phyloP scores from a whole-genome alignment of 23 red algal genomes.

The Cyanidioschyzon merolae region DNA sequence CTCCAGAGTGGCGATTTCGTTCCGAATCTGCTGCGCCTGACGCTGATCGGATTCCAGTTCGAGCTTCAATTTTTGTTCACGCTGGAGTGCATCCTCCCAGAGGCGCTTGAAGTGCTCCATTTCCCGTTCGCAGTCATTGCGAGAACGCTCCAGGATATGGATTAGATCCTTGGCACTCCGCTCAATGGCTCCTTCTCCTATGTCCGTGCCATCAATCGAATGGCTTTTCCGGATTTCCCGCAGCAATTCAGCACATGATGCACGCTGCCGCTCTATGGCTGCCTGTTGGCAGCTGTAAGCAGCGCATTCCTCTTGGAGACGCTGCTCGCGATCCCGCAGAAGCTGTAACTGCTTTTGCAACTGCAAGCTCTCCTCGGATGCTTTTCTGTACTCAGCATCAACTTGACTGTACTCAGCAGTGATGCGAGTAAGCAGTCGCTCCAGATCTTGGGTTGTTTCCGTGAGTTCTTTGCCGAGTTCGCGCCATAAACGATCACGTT shows the following conservation, averaged over 20 bases:
- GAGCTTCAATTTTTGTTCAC: not conserved
- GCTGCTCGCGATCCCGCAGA: constrained; percentile 25
- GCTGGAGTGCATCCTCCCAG: not conserved
- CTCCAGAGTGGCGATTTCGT: not conserved
- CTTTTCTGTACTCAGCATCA: constrained; percentile 36
- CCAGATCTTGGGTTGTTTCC: not conserved
- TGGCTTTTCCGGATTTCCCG: not conserved
- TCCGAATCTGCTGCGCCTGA: not conserved
- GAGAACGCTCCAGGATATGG: constrained; percentile 18
- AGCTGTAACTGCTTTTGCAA: constrained; percentile 30
- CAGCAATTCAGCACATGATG: not conserved
- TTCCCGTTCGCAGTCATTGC: not conserved
- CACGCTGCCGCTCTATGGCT: constrained; percentile 7
- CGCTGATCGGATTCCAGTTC: not conserved
- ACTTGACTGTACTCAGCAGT: constrained; percentile 4
- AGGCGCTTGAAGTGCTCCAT: not conserved
- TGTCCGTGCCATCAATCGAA: not conserved
- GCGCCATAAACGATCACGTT: not conserved
- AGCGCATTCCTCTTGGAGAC: constrained; percentile 28
- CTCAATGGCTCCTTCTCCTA: not conserved
- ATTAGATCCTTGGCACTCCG: constrained; percentile 23
- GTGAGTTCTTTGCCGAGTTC: not conserved
- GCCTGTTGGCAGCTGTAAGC: not conserved
- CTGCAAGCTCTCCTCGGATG: constrained; percentile 38
- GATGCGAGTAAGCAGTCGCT: not conserved